Evolutionary conservation across 192 early-diverging fungal species (phyloP).

Genomic region (Paraglomus brasilianum): DNA sequence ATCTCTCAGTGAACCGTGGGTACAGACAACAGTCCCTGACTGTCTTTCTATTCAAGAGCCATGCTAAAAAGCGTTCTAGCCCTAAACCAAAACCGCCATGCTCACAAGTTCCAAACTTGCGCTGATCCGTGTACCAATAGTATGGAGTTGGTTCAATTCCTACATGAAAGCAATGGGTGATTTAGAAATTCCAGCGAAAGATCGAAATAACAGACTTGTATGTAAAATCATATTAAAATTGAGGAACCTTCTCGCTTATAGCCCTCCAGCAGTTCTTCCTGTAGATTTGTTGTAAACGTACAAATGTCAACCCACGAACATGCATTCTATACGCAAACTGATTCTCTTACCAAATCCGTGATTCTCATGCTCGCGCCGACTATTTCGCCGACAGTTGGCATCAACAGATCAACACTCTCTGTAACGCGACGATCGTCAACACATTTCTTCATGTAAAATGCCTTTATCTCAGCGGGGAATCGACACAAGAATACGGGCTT

Average conservation of each 20-base stretch:
- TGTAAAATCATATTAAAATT: no score
- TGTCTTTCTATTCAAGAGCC: constrained; percentile 88
- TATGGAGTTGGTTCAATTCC: constrained; percentile 90
- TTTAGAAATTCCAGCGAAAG: background rate
- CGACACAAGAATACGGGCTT: constrained; percentile 92
- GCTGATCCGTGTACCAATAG: constrained; percentile 99
- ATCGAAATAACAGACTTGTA: no score
- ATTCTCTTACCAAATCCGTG: constrained; percentile 74
- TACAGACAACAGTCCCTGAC: constrained; percentile 91
- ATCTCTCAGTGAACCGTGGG: constrained; percentile 88
- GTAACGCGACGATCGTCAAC: constrained; percentile 81
- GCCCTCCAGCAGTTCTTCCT: constrained; percentile 70
- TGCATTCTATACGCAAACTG: constrained; percentile 8
- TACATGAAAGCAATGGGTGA: background rate
- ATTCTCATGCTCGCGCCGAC: constrained; percentile 98
- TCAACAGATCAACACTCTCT: constrained; percentile 96
- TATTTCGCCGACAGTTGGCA: constrained; percentile 98
- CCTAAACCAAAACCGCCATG: constrained; percentile 99
- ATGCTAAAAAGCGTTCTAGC: constrained; percentile 95
- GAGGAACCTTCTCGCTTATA: constrained; percentile 77
- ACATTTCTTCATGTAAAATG: constrained; percentile 98
- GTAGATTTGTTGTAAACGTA: background rate
- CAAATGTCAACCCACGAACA: background rate
- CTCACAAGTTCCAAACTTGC: constrained; percentile 95
- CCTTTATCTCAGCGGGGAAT: constrained; percentile 98